Conservation (phyloP, 768 basidiomycete genomes). For the Lactarius psammicola region DNA sequence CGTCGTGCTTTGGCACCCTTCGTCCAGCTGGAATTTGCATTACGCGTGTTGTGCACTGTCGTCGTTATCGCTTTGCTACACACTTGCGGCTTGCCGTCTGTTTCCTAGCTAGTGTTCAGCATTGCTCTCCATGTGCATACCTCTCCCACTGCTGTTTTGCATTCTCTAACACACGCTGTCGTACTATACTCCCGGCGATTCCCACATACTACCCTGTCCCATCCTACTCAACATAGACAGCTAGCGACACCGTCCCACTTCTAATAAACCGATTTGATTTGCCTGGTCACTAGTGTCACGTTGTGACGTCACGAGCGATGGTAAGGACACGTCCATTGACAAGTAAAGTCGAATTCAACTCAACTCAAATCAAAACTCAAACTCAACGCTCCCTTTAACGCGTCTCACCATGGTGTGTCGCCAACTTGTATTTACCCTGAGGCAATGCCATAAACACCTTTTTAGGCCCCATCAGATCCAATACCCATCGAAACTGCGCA, state of each 20-base stretch:
- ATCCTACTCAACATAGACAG: constrained; percentile 12
- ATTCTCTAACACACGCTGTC: constrained; percentile 12
- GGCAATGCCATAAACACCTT: background rate
- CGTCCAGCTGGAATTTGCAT: constrained; percentile 9
- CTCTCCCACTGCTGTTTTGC: constrained; percentile 15
- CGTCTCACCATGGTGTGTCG: constrained; percentile 16
- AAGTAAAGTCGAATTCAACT: background rate
- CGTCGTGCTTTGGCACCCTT: background rate
- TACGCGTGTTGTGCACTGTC: constrained; percentile 11
- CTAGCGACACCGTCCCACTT: constrained; percentile 31
- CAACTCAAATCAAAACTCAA: background rate
- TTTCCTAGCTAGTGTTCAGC: constrained; percentile 20
- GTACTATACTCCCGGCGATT: constrained; percentile 14
- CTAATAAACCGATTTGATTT: constrained; percentile 35
- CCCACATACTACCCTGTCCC: constrained; percentile 19
- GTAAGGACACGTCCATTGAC: background rate
- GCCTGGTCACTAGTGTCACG: constrained; percentile 10
- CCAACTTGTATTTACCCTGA: background rate
- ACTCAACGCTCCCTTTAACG: background rate
- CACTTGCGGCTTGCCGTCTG: constrained; percentile 19
- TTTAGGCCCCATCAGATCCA: constrained; percentile 49
- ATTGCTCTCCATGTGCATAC: constrained; percentile 6
- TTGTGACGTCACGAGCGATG: constrained; percentile 7
- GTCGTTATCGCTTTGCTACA: constrained; percentile 19
- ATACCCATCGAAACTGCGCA: constrained; percentile 92